Percentiles rank a stretch among this genome's conserved stretches.
Conservation (phyloP, 345 rosid species). For the Triadica sebifera region DNA sequence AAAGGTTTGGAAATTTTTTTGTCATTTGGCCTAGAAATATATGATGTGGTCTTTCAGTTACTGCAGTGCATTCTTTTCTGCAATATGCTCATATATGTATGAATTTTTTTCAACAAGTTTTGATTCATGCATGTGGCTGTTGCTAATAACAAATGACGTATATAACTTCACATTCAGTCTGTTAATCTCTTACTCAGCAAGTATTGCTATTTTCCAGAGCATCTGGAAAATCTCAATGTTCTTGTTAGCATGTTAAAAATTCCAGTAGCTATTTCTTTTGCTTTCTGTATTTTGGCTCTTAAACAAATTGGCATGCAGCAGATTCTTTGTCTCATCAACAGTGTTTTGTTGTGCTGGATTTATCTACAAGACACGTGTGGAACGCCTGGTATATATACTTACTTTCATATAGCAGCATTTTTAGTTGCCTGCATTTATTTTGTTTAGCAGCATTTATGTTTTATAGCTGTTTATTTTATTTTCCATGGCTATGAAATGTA, state of each 20-base stretch:
- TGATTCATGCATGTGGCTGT: background rate
- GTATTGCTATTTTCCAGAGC: background rate
- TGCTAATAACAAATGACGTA: background rate
- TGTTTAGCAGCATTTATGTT: background rate
- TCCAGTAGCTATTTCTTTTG: background rate
- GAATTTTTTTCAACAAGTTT: background rate
- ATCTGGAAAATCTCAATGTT: background rate
- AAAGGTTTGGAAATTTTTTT: no score
- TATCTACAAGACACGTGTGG: slow-evolving; percentile 81
- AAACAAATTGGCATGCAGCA: slow-evolving; percentile 36
- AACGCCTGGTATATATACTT: slow-evolving; percentile 45
- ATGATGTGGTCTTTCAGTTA: background rate
- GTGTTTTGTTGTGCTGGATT: slow-evolving; percentile 82
- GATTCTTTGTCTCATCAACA: slow-evolving; percentile 57
- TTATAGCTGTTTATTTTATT: background rate
- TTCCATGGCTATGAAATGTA: background rate
- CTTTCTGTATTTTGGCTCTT: slow-evolving; percentile 20
- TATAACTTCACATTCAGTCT: background rate
- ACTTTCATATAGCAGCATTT: slow-evolving; percentile 4
- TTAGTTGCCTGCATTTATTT: background rate
- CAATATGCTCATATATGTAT: background rate
- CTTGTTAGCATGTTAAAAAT: background rate
- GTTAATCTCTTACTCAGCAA: background rate
- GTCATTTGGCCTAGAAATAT: background rate
- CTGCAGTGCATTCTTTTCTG: background rate